These are phyloP conservation scores for Kluyveromyces marxianus DNA, from an alignment of 1,139 yeast genomes.

Conservation along the genomic window DNA sequence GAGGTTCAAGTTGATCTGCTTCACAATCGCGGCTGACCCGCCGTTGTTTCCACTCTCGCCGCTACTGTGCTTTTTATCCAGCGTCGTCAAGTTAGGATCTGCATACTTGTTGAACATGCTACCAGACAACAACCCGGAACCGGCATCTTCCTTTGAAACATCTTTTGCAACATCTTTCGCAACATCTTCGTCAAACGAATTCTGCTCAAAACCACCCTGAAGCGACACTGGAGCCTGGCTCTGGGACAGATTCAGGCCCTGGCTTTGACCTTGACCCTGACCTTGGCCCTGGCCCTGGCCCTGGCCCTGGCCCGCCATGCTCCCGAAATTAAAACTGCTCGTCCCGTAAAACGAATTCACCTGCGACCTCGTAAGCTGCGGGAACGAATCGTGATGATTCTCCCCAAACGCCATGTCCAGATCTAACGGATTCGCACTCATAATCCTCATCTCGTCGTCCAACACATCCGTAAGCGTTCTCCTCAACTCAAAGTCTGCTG, in stretches of 20 bases:
- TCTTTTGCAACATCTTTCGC: too few species aligned
- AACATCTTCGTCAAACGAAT: slow-evolving; percentile 4
- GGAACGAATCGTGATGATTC: background rate
- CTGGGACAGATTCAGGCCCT: slow-evolving; percentile 14
- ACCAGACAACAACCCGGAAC: too few species aligned
- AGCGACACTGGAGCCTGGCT: background rate
- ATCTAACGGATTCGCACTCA: slow-evolving; percentile 8
- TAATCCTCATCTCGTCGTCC: slow-evolving; percentile 49
- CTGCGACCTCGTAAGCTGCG: slow-evolving; percentile 1
- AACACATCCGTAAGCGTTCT: slow-evolving; percentile 52
- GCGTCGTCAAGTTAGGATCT: slow-evolving; percentile 33
- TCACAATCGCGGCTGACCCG: slow-evolving; percentile 4
- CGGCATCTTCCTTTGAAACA: too few species aligned
- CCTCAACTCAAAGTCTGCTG: slow-evolving; percentile 28
- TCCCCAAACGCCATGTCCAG: background rate
- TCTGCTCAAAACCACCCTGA: background rate
- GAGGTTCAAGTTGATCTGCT: slow-evolving; percentile 5
- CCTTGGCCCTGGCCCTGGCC: too few species aligned
- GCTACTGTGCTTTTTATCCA: background rate
- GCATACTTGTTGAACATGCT: slow-evolving; percentile 33
- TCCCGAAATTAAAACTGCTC: background rate
- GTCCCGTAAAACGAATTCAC: background rate
- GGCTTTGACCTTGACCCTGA: too few species aligned
- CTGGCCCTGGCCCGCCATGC: background rate
- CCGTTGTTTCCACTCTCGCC: too few species aligned